Evolutionary conservation across 768 basidiomycete species (phyloP), one percentile per base, ranked within the genome.

Genomic region (Amanita pseudoporphyria): DNA sequence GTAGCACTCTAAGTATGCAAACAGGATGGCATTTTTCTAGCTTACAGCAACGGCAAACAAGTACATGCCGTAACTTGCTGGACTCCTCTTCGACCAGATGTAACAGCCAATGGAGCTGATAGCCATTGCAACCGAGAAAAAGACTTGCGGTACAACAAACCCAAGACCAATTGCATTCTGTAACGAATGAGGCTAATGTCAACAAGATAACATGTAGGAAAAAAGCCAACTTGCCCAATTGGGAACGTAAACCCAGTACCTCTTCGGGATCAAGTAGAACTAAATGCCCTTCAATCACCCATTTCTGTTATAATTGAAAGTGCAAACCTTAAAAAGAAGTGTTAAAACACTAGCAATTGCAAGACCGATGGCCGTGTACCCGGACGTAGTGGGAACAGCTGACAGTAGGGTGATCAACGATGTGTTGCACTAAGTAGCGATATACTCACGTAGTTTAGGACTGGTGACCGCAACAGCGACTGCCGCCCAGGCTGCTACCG

Each of bases 361-460:
- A 3, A 81, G 67, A 38, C 54, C 78, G 54, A 82, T 78, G 33
- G 81, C 77, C 4, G 77, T 74, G 56, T 74, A 76, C 9, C 79
- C 79, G 7, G 78, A 79, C 1, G 73, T 73, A 2, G 67, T 51
- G 21, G 79, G 78, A 49, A 81, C 71, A 21, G 77, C 71, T 73
- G 49, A 9, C 48, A 19, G 26, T 14, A 48, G 40, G 12, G n/a
- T 16, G 12, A 26, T 26, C 5, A 31, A 52, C 26, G 40, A 51
- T 10, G 30, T 2, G 5, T 14, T 21, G 3, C 32, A 24, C 13
- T 24, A 12, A 21, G 14, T 14, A 6, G 35, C 13, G 10, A 31
- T 40, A n/a, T 24, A 61, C 67, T 49, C 49, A 71, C 69, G 77
- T n/a, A 79, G 70, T 35, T 59, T 65, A 16, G 73, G 73, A 6